A percentile compares a stretch with the other conserved stretches of the same genome.
These are phyloP conservation scores for Rhynchospora breviuscula DNA, from an alignment of 176 grass and related monocot genomes.

Conservation along the genomic window DNA sequence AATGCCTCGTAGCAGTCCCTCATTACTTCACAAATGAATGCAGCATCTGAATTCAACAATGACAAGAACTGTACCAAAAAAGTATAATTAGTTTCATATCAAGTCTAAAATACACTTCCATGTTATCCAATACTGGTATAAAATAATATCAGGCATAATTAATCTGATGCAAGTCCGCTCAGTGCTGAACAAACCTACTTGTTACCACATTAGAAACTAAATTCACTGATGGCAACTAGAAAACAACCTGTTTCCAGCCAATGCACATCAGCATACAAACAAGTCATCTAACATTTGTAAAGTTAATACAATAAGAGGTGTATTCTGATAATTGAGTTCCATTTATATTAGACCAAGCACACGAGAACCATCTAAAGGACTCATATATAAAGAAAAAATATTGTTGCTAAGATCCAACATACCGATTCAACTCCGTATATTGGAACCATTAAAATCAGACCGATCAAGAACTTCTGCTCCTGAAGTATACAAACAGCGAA, in stretches of 20 bases:
- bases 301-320: conserved; percentile 6
- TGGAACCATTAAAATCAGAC: conserved; percentile 99
- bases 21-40: conserved; percentile 93
- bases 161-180: background rate
- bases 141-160: background rate
- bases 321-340: conserved; percentile 26
- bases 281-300: conserved; percentile 6
- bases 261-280: conserved; percentile 14
- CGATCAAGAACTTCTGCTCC: conserved; percentile 97
- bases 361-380: conserved; percentile 4
- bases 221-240: conserved; percentile 7
- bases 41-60: conserved; percentile 59
- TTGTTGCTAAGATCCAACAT: conserved; percentile 29
- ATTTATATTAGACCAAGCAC: conserved; percentile 9
- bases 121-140: background rate
- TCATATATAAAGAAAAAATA: conserved; percentile 9
- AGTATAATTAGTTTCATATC: conserved; percentile 10
- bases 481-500: conserved; percentile 38
- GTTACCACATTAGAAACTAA: conserved; percentile 6
- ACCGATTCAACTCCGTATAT: conserved; percentile 95
- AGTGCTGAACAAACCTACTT: conserved; percentile 23
- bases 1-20: conserved; percentile 97
- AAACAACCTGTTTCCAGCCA: background rate
- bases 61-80: conserved; percentile 76
- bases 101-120: background rate